A percentile compares a stretch with the other conserved stretches of the same genome.
Conservation (phyloP, 805 yeast species). For the Cyberlindnera suaveolens region DNA sequence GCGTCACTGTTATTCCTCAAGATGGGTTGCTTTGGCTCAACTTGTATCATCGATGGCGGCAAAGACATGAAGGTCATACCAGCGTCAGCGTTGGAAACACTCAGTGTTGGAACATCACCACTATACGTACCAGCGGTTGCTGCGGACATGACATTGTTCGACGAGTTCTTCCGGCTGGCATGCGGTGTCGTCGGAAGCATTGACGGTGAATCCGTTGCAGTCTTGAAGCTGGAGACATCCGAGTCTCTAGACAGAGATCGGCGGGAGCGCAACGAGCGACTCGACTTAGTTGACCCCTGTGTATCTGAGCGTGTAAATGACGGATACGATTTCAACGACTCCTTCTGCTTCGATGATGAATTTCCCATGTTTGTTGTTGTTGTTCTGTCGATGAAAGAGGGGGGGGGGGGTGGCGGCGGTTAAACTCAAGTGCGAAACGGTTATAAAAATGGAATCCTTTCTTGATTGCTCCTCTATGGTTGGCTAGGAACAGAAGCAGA, state of each 20-base stretch:
- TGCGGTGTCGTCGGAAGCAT: conserved; percentile 22
- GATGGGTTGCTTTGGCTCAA: conserved; percentile 71
- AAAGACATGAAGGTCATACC: conserved; percentile 25
- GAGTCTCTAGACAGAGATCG: conserved; percentile 23
- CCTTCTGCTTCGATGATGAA: conserved; percentile 25
- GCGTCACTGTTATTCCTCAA: conserved; percentile 42
- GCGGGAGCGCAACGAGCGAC: conserved; percentile 36
- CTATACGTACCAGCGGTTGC: conserved; percentile 4
- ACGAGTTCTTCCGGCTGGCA: conserved; percentile 21
- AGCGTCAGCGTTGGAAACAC: conserved; percentile 24
- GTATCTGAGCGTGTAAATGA: conserved; percentile 49
- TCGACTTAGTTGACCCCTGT: conserved; percentile 40
- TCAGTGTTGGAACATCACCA: conserved; percentile 16
- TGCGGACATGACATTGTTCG: conserved; percentile 8
- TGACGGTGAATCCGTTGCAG: conserved; percentile 27
- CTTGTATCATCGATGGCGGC: conserved; percentile 65
- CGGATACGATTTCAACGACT: conserved; percentile 29
- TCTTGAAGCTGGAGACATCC: conserved; percentile 26
- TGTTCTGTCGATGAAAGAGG: too few relatives aligned
- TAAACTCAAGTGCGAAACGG: too few relatives aligned
- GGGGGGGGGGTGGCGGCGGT: too few relatives aligned
- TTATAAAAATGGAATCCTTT: too few relatives aligned
- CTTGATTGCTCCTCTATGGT: too few relatives aligned
- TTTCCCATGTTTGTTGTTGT: conserved; percentile 19
- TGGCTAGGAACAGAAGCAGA: too few relatives aligned